Conservation (phyloP, 2,329 filamentous ascomycete genomes). For the Sclerotinia nivalis region DNA sequence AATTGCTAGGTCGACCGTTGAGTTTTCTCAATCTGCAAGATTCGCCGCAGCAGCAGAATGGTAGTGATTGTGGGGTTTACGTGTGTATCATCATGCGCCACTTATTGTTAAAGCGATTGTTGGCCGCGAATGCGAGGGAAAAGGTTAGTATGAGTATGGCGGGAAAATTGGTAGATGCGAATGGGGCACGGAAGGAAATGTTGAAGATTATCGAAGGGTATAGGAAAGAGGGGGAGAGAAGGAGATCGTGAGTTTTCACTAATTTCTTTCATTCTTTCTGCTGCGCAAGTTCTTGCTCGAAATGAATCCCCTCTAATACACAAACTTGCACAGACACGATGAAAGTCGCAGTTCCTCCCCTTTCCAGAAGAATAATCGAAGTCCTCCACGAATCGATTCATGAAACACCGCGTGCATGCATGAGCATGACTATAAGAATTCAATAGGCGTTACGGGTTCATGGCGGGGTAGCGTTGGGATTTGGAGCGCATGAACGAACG, state of each 20-base stretch:
- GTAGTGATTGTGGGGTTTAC: conserved; percentile 91
- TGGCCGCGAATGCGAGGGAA: conserved; percentile 75
- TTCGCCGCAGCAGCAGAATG: conserved; percentile 87
- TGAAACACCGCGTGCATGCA: conserved; percentile 7
- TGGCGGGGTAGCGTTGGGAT: not conserved
- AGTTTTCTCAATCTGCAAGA: conserved; percentile 82
- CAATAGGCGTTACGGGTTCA: conserved; percentile 10
- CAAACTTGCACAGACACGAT: conserved; percentile 18
- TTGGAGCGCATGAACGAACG: not conserved
- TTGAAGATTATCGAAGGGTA: conserved; percentile 82
- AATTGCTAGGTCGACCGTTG: conserved; percentile 65
- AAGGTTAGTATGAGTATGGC: conserved; percentile 95
- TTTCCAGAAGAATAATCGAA: conserved; percentile 22
- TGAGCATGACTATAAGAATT: not conserved
- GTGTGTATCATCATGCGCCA: conserved; percentile 95
- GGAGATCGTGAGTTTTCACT: conserved; percentile 67
- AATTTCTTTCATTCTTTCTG: not conserved
- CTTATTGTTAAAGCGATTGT: conserved; percentile 79
- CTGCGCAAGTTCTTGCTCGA: too few species aligned
- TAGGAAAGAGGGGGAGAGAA: conserved; percentile 81
- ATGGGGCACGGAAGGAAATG: conserved; percentile 84
- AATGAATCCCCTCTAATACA: not conserved
- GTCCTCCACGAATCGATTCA: conserved; percentile 31
- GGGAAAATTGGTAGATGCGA: conserved; percentile 79
- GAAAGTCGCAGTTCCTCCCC: conserved; percentile 29